Percentiles rank a stretch among this genome's conserved stretches.
Conservation (phyloP, 768 basidiomycete species). For the Phlebiopsis flavidoalba region DNA sequence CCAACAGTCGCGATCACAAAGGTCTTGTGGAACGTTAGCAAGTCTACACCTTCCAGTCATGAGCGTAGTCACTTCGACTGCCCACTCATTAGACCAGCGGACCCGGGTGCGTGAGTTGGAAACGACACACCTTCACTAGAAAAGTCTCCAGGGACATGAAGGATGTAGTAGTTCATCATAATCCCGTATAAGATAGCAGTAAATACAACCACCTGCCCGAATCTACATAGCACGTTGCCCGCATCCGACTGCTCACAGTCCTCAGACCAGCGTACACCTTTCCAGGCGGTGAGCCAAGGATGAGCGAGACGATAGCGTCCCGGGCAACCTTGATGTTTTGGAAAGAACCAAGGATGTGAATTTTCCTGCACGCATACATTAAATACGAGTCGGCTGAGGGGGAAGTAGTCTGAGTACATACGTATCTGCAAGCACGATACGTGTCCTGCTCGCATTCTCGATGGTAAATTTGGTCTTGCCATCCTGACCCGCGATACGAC, state of each 20-base stretch:
- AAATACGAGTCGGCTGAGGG: not conserved
- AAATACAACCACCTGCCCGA: not conserved
- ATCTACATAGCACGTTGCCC: constrained; percentile 77
- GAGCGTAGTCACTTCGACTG: no score
- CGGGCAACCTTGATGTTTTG: constrained; percentile 98
- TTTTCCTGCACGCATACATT: constrained; percentile 58
- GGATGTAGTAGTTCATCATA: not conserved
- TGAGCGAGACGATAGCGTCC: constrained; percentile 93
- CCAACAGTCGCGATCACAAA: not conserved
- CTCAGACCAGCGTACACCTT: constrained; percentile 89
- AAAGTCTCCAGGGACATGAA: not conserved
- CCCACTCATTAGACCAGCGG: no score
- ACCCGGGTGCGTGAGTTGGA: no score
- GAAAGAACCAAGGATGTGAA: constrained; percentile 97
- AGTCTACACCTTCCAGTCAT: no score
- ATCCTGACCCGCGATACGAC: constrained; percentile 97
- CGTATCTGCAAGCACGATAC: constrained; percentile 99
- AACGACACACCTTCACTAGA: no score
- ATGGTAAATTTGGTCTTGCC: constrained; percentile 99
- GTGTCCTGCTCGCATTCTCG: constrained; percentile 93
- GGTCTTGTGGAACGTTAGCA: no score
- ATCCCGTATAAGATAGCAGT: not conserved
- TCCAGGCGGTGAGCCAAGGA: constrained; percentile 92
- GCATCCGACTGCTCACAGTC: constrained; percentile 90
- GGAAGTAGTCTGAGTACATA: constrained; percentile 34